Conservation (phyloP, 495 filamentous ascomycete genomes). For the Parachaetomium inaequale region DNA sequence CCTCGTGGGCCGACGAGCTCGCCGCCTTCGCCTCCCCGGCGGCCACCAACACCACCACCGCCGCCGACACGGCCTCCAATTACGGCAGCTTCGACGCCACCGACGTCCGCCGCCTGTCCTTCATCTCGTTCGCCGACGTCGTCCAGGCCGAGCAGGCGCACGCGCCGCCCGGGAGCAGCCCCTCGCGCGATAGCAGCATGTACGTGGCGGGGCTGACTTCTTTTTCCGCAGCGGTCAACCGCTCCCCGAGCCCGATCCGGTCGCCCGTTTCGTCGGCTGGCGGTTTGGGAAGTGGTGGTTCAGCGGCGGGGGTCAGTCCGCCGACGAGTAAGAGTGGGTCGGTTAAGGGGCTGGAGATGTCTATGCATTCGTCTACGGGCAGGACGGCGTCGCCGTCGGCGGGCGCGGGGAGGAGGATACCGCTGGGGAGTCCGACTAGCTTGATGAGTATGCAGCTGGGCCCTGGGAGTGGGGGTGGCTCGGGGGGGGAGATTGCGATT, state of each 20-base stretch:
- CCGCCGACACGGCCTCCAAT: conserved; percentile 58
- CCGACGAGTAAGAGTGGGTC: conserved; percentile 65
- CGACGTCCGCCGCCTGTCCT: conserved; percentile 79
- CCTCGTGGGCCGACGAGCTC: conserved; percentile 54
- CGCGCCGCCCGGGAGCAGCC: background rate
- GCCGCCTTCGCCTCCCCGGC: conserved; percentile 43
- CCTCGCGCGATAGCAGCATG: conserved; percentile 54
- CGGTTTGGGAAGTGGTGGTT: conserved; percentile 41
- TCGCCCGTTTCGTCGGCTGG: conserved; percentile 63
- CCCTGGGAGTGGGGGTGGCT: conserved; percentile 6
- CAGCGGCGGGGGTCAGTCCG: conserved; percentile 52
- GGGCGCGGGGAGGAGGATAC: conserved; percentile 47
- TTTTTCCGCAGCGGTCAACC: conserved; percentile 44
- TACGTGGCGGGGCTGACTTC: conserved; percentile 56
- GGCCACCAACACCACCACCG: conserved; percentile 24
- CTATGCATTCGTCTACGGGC: no score
- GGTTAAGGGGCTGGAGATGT: no score
- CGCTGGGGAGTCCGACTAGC: conserved; percentile 49
- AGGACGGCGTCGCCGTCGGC: no score
- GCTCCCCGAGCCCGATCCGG: conserved; percentile 69
- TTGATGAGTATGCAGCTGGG: conserved; percentile 15
- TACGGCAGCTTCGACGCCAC: conserved; percentile 68
- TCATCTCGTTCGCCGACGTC: conserved; percentile 93
- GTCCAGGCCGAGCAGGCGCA: conserved; percentile 76
- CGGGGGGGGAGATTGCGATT: conserved; percentile 65